Base-by-base conservation (phyloP, 176 grass and related monocot species). In the Zea luxurians region DNA sequence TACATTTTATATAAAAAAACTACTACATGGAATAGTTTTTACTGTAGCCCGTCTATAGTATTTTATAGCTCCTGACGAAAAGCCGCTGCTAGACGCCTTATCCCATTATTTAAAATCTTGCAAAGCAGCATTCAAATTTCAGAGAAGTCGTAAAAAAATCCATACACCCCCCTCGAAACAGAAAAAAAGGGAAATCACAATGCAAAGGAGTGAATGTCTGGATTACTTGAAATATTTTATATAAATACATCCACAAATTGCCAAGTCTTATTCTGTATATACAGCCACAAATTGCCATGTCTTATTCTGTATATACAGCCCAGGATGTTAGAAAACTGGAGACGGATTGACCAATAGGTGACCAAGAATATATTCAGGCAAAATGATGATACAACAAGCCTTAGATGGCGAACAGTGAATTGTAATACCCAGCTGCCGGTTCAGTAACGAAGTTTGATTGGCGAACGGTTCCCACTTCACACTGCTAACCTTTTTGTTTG, bases 211-310 rank as follows among this genome's bases (percentile, higher is more conserved):
- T 40, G 67, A 13, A 41, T 17, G 45, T 13, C 5, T 13, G 7
- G 7, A 13, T 6, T 66, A 21, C 53, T 40, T 49, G 63, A 61
- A 71, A 73, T 40, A 18, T 18, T 57, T 57, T 48, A 59, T 74
- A 74, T 50, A 74, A 57, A 43, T 57, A 78, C 57, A 71, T 20
- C 48, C 18, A 37, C 17, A 49, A 48, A 64, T 57, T 46, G 9
- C 7, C 20, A 53, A 62, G 10, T 34, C 13, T 84, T 7, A 63
- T 70, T 36, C 40, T 77, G 37, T 62, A 1, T 52, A 8, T 64
- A 78, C 46, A 63, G 6, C 37, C 17, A 37, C 17, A 49, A 48
- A 64, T 57, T 46, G 8, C 7, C 20, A 53, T 70, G 10, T 34
- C 13, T 84, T 7, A 63, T 70, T 36, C 40, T 77, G 37, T 62